A percentile compares a stretch with the other conserved stretches of the same genome.
phyloP scores from a whole-genome alignment of 1,284 basidiomycete genomes.

The Tilletia indica region DNA sequence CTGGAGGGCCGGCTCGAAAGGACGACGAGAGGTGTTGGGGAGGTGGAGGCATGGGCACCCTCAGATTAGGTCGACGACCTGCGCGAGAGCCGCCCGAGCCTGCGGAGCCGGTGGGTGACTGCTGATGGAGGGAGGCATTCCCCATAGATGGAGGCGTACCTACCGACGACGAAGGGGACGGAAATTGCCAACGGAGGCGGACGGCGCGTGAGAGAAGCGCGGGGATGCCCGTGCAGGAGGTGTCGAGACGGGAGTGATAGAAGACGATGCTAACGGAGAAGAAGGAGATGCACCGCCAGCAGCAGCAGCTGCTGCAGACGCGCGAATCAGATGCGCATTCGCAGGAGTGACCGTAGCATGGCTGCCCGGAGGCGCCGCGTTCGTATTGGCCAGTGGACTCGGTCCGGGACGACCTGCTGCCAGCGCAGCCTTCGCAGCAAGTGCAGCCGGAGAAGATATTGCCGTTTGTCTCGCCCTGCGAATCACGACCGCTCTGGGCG shows the following conservation, averaged over 20 bases:
- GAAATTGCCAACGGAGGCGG: not conserved
- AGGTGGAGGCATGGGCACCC: conserved; percentile 5
- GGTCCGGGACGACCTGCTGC: not conserved
- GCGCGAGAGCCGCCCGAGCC: conserved; percentile 1
- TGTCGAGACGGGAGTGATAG: not conserved
- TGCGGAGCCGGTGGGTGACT: not conserved
- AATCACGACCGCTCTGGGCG: not conserved
- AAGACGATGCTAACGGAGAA: not conserved
- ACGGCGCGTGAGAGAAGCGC: not conserved
- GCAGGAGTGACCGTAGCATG: not conserved
- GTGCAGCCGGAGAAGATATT: not conserved
- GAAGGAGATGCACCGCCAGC: not conserved
- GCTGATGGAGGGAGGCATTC: not conserved
- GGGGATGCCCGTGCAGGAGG: not conserved
- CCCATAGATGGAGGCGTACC: too few relatives aligned
- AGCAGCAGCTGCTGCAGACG: not conserved
- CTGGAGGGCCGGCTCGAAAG: conserved; percentile 3
- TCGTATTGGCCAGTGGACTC: not conserved
- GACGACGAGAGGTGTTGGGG: conserved; percentile 7
- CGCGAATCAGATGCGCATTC: not conserved
- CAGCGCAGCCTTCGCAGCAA: conserved; percentile 1
- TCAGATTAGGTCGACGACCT: not conserved
- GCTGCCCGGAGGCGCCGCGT: not conserved
- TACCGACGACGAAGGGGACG: too few relatives aligned
- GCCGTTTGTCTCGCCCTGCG: not conserved